Conservation (phyloP, 2,329 filamentous ascomycete species). For the Penicillium glabrum region DNA sequence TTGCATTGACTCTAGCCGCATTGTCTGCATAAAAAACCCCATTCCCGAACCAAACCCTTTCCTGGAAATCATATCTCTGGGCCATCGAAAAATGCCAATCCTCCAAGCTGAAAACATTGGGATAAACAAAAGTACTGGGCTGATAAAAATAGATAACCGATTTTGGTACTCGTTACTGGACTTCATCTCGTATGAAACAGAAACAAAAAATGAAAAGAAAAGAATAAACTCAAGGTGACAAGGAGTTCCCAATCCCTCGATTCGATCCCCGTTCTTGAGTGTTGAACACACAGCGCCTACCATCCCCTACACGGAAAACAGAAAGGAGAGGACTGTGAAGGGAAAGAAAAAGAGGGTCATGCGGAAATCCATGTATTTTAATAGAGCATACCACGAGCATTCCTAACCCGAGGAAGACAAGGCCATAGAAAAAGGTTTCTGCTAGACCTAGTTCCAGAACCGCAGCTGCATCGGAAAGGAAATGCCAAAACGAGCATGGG, state of each 20-base stretch:
- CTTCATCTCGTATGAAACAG: slow-evolving; percentile 11
- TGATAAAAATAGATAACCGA: slow-evolving; percentile 4
- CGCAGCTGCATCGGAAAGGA: neutral
- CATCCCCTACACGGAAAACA: neutral
- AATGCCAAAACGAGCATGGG: neutral
- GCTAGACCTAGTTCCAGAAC: neutral
- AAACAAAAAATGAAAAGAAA: slow-evolving; percentile 9
- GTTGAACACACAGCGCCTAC: slow-evolving; percentile 19
- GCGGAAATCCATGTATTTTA: neutral
- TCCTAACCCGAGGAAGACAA: neutral
- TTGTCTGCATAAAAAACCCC: neutral
- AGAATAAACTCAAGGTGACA: slow-evolving; percentile 4
- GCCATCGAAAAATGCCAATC: neutral
- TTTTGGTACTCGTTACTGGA: slow-evolving; percentile 2
- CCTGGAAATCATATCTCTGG: neutral
- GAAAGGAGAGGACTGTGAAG: slow-evolving; percentile 3
- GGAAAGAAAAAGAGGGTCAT: neutral
- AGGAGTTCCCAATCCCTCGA: neutral
- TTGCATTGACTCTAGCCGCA: neutral
- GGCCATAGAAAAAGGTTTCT: neutral
- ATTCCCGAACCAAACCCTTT: neutral
- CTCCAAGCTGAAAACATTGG: neutral
- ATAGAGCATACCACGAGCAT: neutral
- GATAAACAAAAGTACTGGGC: slow-evolving; percentile 1
- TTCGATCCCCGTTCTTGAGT: slow-evolving; percentile 4